These are phyloP conservation scores for Iris macrosiphon DNA, from an alignment of 106 monocot genomes.

Conservation along the genomic window DNA sequence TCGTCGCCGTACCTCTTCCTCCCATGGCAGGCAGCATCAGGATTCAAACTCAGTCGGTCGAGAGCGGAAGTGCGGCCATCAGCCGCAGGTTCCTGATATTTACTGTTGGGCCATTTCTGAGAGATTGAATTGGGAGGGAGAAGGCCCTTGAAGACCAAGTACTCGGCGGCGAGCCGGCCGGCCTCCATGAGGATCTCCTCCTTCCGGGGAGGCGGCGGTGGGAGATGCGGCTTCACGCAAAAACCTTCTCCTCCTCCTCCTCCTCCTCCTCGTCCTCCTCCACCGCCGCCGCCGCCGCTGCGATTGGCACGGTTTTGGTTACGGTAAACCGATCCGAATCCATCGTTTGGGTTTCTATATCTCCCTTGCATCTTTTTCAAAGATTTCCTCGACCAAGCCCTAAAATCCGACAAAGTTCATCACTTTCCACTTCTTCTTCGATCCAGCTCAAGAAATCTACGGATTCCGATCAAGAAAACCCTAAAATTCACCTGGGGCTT, in stretches of 20 bases:
- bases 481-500: too few relatives aligned
- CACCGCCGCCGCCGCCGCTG: conserved; percentile 14
- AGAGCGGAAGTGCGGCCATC: conserved; percentile 34
- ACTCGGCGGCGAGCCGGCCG: conserved; percentile 86
- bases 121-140: conserved; percentile 36
- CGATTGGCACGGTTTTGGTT: conserved; percentile 1
- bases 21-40: conserved; percentile 14
- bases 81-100: conserved; percentile 15
- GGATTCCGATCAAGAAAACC: too few relatives aligned
- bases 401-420: too few relatives aligned
- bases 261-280: too few relatives aligned
- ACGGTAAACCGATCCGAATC: conserved; percentile 1
- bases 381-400: too few relatives aligned
- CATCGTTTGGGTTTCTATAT: background rate
- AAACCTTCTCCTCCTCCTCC: too few relatives aligned
- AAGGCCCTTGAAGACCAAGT: conserved; percentile 64
- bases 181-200: conserved; percentile 66
- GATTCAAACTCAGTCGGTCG: conserved; percentile 22
- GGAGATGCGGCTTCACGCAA: conserved; percentile 11
- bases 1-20: conserved; percentile 37
- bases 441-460: too few relatives aligned
- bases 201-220: conserved; percentile 27
- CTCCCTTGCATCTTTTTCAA: conserved; percentile 1
- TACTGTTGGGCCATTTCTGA: conserved; percentile 2
- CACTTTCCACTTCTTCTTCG: too few relatives aligned